Evolutionary conservation across 1,139 yeast species (phyloP).

Genomic region (Blastobotrys ciferrii): DNA sequence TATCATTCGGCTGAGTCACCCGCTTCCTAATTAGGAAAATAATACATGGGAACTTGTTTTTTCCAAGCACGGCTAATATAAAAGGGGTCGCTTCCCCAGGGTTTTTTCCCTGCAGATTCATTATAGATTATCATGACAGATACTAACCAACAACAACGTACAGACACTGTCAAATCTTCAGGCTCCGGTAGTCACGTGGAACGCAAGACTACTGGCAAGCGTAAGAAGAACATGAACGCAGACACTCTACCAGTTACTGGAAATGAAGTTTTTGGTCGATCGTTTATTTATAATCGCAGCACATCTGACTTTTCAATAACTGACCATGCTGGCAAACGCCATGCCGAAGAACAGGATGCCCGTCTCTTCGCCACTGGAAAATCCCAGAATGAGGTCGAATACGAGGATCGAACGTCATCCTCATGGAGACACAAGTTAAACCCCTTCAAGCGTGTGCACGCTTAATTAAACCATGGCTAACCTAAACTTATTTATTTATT

Average conservation of each 20-base stretch:
- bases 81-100: background rate
- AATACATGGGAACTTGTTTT: background rate
- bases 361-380: background rate
- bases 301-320: background rate
- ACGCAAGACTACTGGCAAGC: background rate
- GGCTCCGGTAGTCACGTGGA: background rate
- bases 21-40: background rate
- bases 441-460: background rate
- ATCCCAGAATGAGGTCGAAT: background rate
- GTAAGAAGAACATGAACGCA: conserved; percentile 7
- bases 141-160: no score
- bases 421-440: background rate
- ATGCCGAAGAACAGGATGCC: background rate
- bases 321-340: background rate
- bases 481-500: no score
- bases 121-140: no score
- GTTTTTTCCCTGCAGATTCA: no score
- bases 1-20: background rate
- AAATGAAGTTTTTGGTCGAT: background rate
- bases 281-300: background rate
- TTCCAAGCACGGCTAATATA: background rate
- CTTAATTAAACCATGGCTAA: background rate
- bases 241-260: background rate
- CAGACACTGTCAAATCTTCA: background rate
- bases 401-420: background rate